Conservation (phyloP, 2,329 filamentous ascomycete species). For the Xylaria sp. region DNA sequence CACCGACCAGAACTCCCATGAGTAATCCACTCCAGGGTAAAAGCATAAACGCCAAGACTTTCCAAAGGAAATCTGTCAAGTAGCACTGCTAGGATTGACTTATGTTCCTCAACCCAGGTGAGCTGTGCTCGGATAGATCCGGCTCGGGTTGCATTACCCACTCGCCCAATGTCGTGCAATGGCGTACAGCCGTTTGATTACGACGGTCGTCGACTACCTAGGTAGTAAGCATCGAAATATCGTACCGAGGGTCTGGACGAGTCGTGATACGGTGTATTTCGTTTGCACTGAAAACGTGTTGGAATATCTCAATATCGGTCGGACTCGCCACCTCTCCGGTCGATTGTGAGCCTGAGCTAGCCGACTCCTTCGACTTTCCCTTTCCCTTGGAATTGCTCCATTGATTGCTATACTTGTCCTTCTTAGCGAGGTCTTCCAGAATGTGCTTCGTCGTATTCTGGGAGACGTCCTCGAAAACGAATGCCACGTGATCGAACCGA, state of each 20-base stretch:
- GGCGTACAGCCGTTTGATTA: conserved; percentile 41
- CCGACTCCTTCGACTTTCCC: conserved; percentile 48
- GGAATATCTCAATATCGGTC: conserved; percentile 65
- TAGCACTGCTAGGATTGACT: conserved; percentile 30
- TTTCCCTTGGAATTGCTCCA: conserved; percentile 48
- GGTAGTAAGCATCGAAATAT: conserved; percentile 58
- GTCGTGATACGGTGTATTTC: conserved; percentile 64
- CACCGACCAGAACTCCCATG: conserved; percentile 31
- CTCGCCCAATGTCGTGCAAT: conserved; percentile 44
- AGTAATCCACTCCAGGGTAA: conserved; percentile 21
- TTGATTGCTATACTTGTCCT: conserved; percentile 52
- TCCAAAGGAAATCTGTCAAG: conserved; percentile 24
- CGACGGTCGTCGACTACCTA: conserved; percentile 20
- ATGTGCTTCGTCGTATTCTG: conserved; percentile 66
- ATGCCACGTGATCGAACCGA: conserved; percentile 70
- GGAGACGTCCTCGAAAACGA: conserved; percentile 70
- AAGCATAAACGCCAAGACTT: conserved; percentile 37
- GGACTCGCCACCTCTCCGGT: conserved; percentile 40
- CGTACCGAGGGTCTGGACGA: conserved; percentile 66
- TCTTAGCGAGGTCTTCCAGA: conserved; percentile 66
- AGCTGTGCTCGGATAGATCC: conserved; percentile 41
- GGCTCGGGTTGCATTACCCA: conserved; percentile 41
- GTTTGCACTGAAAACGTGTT: conserved; percentile 60
- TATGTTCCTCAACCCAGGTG: conserved; percentile 26
- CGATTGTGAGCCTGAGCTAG: conserved; percentile 49